A percentile compares a stretch with the other conserved stretches of the same genome.
phyloP scores from a whole-genome alignment of 2,329 filamentous ascomycete genomes.

The Grosmannia serpens region DNA sequence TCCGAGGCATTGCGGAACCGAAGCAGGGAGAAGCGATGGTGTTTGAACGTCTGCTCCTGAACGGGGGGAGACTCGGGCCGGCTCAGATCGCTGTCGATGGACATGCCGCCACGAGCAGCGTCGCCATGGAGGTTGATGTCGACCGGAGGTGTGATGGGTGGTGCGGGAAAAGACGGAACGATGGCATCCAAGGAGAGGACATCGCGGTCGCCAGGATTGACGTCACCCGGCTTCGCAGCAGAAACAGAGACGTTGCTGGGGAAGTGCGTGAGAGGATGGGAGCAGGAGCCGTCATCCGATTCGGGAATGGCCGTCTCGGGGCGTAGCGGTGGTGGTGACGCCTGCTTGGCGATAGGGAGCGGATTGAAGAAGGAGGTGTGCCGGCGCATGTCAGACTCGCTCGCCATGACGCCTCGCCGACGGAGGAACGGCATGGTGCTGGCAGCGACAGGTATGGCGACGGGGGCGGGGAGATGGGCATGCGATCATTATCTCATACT shows the following conservation, averaged over 20 bases:
- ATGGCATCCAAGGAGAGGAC: not conserved
- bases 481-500: not conserved
- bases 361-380: slow-evolving; percentile 27
- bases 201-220: not conserved
- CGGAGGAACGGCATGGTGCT: slow-evolving; percentile 48
- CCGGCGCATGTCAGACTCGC: slow-evolving; percentile 47
- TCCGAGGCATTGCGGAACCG: slow-evolving; percentile 89
- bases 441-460: not conserved
- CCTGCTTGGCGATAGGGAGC: slow-evolving; percentile 14
- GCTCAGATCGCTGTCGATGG: slow-evolving; percentile 14
- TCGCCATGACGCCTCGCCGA: slow-evolving; percentile 48
- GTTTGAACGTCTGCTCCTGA: slow-evolving; percentile 43
- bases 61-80: slow-evolving; percentile 37
- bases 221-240: not conserved
- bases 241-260: not conserved
- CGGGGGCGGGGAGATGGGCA: not conserved
- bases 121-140: slow-evolving; percentile 12
- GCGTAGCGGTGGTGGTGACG: slow-evolving; percentile 4
- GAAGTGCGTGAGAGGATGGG: not conserved
- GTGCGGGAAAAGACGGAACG: not conserved
- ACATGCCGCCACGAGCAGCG: slow-evolving; percentile 7
- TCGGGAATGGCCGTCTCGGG: slow-evolving; percentile 9
- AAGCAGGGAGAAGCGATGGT: slow-evolving; percentile 58
- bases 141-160: not conserved
- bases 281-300: not conserved